Percentiles rank a stretch among this genome's conserved stretches.
Conservation (phyloP, 2,329 filamentous ascomycete species). For the Coleophoma eucalyptorum region DNA sequence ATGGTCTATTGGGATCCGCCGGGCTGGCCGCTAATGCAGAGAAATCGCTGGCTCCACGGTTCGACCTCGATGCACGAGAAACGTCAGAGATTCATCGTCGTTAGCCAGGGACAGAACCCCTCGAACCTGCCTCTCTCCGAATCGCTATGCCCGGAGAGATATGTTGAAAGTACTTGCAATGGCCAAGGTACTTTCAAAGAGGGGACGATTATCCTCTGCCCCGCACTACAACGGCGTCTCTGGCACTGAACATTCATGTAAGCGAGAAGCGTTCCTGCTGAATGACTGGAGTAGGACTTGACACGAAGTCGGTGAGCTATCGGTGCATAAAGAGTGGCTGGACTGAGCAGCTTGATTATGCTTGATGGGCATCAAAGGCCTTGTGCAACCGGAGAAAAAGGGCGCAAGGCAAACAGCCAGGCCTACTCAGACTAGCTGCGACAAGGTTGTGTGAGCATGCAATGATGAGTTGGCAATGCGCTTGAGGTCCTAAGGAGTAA, state of each 20-base stretch:
- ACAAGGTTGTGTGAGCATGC: constrained; percentile 51
- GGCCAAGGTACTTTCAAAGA: constrained; percentile 13
- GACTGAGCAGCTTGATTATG: constrained; percentile 13
- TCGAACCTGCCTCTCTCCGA: constrained; percentile 8
- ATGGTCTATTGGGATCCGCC: constrained; percentile 20
- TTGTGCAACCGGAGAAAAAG: constrained; percentile 17
- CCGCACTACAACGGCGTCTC: constrained; percentile 25
- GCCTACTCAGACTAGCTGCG: constrained; percentile 24
- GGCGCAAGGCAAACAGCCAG: constrained; percentile 22
- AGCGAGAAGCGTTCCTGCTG: constrained; percentile 20
- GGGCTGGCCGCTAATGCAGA: constrained; percentile 27
- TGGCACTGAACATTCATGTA: constrained; percentile 19
- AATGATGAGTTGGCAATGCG: constrained; percentile 75
- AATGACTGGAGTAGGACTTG: constrained; percentile 31
- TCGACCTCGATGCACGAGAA: constrained; percentile 21
- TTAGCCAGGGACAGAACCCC: constrained; percentile 22
- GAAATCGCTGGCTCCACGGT: constrained; percentile 20
- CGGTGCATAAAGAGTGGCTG: constrained; percentile 30
- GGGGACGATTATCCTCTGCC: constrained; percentile 17
- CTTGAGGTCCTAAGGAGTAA: constrained; percentile 49
- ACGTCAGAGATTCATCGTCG: constrained; percentile 19
- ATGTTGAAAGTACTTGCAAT: constrained; percentile 12
- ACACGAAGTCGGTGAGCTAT: constrained; percentile 32
- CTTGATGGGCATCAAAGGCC: constrained; percentile 1
- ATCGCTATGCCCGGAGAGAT: constrained; percentile 5